phyloP scores from a whole-genome alignment of 2,329 filamentous ascomycete species.

The Talaromyces sp. region DNA sequence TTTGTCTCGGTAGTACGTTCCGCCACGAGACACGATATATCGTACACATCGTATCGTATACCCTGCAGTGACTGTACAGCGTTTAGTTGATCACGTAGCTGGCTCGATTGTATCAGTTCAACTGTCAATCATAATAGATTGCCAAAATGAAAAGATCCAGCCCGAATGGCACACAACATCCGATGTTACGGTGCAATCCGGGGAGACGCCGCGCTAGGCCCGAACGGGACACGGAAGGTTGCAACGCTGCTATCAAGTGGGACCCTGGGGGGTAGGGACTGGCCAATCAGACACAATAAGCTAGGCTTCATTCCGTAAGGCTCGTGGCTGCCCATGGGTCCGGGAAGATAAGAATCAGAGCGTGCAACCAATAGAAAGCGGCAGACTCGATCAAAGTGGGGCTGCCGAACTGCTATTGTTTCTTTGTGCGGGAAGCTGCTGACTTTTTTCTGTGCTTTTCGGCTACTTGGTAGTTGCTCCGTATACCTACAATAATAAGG shows the following conservation, averaged over 20 bases:
- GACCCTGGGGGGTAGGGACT: no score
- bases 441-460: not conserved
- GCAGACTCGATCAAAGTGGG: not conserved
- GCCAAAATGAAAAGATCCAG: not conserved
- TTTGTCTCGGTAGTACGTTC: not conserved
- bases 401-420: not conserved
- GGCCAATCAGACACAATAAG: not conserved
- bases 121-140: no score
- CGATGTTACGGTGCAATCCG: constrained; percentile 5
- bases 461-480: no score
- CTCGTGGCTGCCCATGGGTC: not conserved
- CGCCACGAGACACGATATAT: not conserved
- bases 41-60: no score
- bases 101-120: no score
- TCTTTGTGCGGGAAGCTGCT: not conserved
- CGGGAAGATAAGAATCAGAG: constrained; percentile 5
- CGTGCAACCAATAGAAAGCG: not conserved
- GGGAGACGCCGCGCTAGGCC: not conserved
- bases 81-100: no score
- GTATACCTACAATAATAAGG: no score
- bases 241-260: constrained; percentile 18
- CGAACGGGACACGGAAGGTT: not conserved
- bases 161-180: not conserved
- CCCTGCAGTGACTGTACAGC: no score
- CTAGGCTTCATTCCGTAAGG: not conserved